phyloP scores from a whole-genome alignment of 371 early-diverging fungal genomes.

The Lichtheimia ornata region DNA sequence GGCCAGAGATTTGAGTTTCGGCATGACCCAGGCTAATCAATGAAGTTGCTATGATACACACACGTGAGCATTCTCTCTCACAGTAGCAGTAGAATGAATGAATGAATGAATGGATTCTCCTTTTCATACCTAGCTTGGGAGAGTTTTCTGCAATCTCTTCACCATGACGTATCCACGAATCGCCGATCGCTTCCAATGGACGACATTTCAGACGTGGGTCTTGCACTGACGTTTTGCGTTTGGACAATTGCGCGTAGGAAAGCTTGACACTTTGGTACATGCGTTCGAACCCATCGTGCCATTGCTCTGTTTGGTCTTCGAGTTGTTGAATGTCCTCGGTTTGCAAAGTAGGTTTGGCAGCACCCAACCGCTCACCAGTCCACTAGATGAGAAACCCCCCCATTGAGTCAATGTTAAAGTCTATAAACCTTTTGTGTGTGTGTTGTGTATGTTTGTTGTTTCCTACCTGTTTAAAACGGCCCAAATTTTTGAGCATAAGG shows the following conservation, averaged over 20 bases:
- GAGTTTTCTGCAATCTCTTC: conserved; percentile 57
- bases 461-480: conserved; percentile 67
- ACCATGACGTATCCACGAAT: conserved; percentile 61
- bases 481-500: conserved; percentile 64
- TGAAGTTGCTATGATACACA: conserved; percentile 34
- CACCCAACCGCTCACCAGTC: conserved; percentile 50
- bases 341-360: conserved; percentile 38
- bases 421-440: neutral
- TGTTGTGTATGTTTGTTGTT: neutral
- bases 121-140: conserved; percentile 54
- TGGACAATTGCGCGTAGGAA: conserved; percentile 31
- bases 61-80: neutral
- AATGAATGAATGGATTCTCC: neutral
- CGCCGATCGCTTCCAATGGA: conserved; percentile 65
- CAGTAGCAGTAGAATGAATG: neutral
- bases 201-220: conserved; percentile 56
- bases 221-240: conserved; percentile 51
- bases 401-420: neutral
- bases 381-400: conserved; percentile 25
- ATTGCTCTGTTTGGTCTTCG: conserved; percentile 30
- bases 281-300: conserved; percentile 33
- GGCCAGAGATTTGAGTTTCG: conserved; percentile 58
- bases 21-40: conserved; percentile 62
- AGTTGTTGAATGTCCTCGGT: conserved; percentile 43
- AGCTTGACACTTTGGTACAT: conserved; percentile 28